phyloP scores from a whole-genome alignment of 768 basidiomycete genomes.

The Boletus rubroflammeus region DNA sequence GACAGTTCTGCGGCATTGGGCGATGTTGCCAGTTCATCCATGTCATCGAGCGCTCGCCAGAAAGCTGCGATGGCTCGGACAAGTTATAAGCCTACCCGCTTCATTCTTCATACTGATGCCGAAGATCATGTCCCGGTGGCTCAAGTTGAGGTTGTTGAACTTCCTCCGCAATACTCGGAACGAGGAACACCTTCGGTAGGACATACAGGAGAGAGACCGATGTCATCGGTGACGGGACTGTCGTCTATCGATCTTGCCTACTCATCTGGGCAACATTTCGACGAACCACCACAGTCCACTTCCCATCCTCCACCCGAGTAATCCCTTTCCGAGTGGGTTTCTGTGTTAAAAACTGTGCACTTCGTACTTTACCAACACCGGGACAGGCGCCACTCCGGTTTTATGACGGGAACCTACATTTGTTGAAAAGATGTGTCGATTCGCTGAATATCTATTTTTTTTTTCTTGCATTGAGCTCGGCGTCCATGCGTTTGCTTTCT shows the following conservation, averaged over 20 bases:
- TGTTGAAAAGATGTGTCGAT: background rate
- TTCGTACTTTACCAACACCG: background rate
- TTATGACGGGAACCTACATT: background rate
- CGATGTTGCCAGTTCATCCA: slow-evolving; percentile 21
- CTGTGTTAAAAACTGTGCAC: background rate
- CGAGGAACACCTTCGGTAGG: slow-evolving; percentile 31
- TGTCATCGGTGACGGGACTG: slow-evolving; percentile 8
- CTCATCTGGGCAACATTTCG: slow-evolving; percentile 6
- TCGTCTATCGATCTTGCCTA: slow-evolving; percentile 12
- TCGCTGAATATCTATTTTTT: slow-evolving; percentile 4
- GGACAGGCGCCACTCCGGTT: background rate
- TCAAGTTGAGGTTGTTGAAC: slow-evolving; percentile 57
- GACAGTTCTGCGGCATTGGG: slow-evolving; percentile 19
- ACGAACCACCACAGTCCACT: slow-evolving; percentile 1
- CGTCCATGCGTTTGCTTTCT: slow-evolving; percentile 5
- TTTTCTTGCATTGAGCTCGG: background rate
- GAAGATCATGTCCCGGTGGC: slow-evolving; percentile 50
- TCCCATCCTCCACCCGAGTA: slow-evolving; percentile 13
- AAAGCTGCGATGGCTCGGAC: slow-evolving; percentile 57
- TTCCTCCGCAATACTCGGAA: slow-evolving; percentile 73
- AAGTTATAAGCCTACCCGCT: slow-evolving; percentile 44
- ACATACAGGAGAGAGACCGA: slow-evolving; percentile 9
- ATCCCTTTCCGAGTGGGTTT: background rate
- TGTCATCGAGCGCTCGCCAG: slow-evolving; percentile 41
- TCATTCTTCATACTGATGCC: slow-evolving; percentile 65